Evolutionary conservation across 2,329 filamentous ascomycete genomes (phyloP), one percentile per base, ranked within the genome.

Genomic region (Reticulascus tulasneorum): DNA sequence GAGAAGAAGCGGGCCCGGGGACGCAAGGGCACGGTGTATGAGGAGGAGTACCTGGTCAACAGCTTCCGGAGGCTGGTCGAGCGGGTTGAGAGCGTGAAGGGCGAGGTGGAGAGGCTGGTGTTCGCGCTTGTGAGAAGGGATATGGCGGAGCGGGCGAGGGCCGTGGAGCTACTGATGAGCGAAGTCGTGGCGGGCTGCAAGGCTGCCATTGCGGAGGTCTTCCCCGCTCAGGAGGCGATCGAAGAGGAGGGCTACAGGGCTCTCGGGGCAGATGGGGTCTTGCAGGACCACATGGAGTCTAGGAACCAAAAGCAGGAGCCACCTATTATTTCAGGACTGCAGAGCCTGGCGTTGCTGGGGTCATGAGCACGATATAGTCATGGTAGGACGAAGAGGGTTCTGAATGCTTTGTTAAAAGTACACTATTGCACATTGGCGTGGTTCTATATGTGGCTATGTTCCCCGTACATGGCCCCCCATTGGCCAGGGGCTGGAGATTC

Each of bases 21-120:
- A 17, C 91, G 95, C 59, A 97, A 97, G 69, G 93, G 93, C 9
- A 95, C 87, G 12, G 86, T 98, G 6, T 98, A 98, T 60, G 93
- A 98, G 60, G 91, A 97, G 56, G 93, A 97, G 61, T 98, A 98
- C 59, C 76, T 98, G 6, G 82, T 95, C 40, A 93, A 90, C 58
- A 91, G 84, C 48, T 81, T 97, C 23, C 77, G 83, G 10, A 73
- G 93, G 17, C 71, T 98, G 22, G 77, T 95, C 11, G 88, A 94
- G 58, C 75, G 90, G 23, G 79, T 95, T 16, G 88, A 90, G 58
- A 71, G 70, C 16, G 74, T 83, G 4, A 75, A 80, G 33, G 72
- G 77, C 1, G 93, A 98, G 57, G 77, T 87, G 1, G 75, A 79
- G 53, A 66, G 81, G 12, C 70, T 97, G 7, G 75, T 95, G 1